These are phyloP conservation scores for Craspedostauros australis DNA, from an alignment of 108 stramenopile genomes.

Conservation along the genomic window DNA sequence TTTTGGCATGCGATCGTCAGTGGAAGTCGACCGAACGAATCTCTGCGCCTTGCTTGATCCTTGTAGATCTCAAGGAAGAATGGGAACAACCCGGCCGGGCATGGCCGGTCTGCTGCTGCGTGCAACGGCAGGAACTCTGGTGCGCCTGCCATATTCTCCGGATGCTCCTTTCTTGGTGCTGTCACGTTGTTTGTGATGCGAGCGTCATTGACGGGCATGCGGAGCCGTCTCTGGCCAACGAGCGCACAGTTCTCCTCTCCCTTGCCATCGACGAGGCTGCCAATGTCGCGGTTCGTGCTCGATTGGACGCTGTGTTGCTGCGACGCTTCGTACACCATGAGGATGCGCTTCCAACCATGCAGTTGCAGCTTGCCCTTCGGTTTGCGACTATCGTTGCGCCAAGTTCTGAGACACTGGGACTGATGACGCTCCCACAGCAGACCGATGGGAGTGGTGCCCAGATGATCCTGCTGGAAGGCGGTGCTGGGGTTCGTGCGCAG, in stretches of 20 bases:
- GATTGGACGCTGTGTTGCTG: neutral
- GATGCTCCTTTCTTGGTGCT: too few species aligned
- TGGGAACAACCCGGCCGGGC: constrained; percentile 7
- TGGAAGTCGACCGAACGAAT: constrained; percentile 4
- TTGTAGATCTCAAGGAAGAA: constrained; percentile 13
- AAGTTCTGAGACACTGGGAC: neutral
- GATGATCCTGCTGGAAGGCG: constrained; percentile 3
- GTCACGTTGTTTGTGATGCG: too few species aligned
- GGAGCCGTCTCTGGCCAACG: too few species aligned
- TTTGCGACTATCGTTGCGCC: neutral
- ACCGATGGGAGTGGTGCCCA: constrained; percentile 14
- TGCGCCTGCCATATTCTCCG: too few species aligned
- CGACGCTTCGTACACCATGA: constrained; percentile 7
- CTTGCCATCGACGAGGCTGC: too few species aligned
- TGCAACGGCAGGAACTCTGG: constrained; percentile 3
- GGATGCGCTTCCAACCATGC: constrained; percentile 16
- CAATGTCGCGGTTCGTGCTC: neutral
- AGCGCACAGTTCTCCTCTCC: too few species aligned
- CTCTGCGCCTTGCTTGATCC: neutral
- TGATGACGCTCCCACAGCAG: constrained; percentile 29
- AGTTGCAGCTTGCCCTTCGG: neutral
- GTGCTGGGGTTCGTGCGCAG: constrained; percentile 13
- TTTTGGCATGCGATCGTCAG: constrained; percentile 11
- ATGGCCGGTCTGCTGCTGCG: constrained; percentile 2
- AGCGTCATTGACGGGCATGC: too few species aligned